These are phyloP conservation scores for Colletotrichum spaethianum DNA, from an alignment of 2,329 filamentous ascomycete genomes.

Conservation along the genomic window DNA sequence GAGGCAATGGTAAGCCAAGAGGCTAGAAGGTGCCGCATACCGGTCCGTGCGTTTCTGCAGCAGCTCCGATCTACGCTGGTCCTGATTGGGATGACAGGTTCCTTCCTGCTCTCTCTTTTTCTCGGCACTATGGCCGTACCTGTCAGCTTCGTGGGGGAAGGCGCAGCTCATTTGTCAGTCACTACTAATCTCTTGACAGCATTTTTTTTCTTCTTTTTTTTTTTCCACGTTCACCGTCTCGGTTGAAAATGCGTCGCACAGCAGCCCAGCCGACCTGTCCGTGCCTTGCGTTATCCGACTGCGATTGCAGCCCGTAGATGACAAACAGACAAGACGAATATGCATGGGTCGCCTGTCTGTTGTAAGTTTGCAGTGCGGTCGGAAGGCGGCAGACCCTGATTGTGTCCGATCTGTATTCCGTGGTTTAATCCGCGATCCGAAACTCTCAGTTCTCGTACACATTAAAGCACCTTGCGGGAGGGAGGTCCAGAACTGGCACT, in stretches of 20 bases:
- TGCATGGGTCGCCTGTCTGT: not conserved
- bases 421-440: not conserved
- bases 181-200: conserved; percentile 1
- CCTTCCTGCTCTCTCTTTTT: not conserved
- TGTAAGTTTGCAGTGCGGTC: not conserved
- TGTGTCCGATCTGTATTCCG: not conserved
- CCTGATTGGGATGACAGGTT: not conserved
- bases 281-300: not conserved
- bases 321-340: not conserved
- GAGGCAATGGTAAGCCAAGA: not conserved
- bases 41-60: not conserved
- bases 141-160: conserved; percentile 11
- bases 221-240: not conserved
- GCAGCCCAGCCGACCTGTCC: not conserved
- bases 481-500: not conserved
- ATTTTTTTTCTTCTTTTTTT: not conserved
- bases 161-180: conserved; percentile 12
- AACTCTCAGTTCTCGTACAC: not conserved
- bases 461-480: not conserved
- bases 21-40: not conserved
- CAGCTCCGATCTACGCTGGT: not conserved
- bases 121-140: not conserved
- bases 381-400: not conserved
- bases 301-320: not conserved
- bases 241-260: not conserved